These are phyloP conservation scores for Aspergillus intermedius DNA, from an alignment of 2,329 filamentous ascomycete genomes.

Conservation along the genomic window DNA sequence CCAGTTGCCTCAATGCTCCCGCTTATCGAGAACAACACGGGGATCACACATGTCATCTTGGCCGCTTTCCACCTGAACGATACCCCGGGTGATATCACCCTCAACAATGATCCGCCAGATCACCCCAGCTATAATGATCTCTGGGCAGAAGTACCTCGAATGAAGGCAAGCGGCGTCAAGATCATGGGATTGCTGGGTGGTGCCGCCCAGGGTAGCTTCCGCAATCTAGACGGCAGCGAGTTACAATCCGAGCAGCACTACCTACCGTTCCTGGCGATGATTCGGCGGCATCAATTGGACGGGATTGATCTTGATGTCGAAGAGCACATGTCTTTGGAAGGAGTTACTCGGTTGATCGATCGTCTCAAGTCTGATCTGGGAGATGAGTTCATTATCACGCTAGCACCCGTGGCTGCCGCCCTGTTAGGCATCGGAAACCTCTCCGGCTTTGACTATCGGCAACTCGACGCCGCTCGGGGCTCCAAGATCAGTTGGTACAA, in stretches of 20 bases:
- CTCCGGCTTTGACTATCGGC: constrained; percentile 74
- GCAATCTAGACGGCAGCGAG: constrained; percentile 51
- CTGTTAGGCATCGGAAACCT: constrained; percentile 57
- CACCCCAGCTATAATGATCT: constrained; percentile 62
- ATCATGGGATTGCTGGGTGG: constrained; percentile 85
- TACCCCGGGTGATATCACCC: constrained; percentile 58
- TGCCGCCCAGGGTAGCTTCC: constrained; percentile 68
- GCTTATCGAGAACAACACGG: constrained; percentile 52
- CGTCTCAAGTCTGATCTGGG: constrained; percentile 50
- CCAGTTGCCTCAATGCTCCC: constrained; percentile 58
- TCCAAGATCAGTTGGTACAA: constrained; percentile 77
- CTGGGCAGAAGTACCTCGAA: constrained; percentile 68
- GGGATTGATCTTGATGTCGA: constrained; percentile 76
- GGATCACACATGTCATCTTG: constrained; percentile 74
- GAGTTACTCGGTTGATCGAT: constrained; percentile 61
- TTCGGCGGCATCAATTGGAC: constrained; percentile 57
- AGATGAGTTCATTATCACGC: constrained; percentile 63
- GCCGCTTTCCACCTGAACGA: constrained; percentile 79
- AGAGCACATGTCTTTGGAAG: constrained; percentile 63
- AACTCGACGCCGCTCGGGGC: constrained; percentile 63
- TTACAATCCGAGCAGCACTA: constrained; percentile 69
- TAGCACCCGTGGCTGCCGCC: constrained; percentile 76
- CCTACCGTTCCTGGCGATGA: constrained; percentile 57
- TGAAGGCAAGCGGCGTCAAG: constrained; percentile 69
- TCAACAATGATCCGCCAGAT: constrained; percentile 73